Base-by-base conservation (phyloP, 306 rosid species). In the Gastrolobium villosum region DNA sequence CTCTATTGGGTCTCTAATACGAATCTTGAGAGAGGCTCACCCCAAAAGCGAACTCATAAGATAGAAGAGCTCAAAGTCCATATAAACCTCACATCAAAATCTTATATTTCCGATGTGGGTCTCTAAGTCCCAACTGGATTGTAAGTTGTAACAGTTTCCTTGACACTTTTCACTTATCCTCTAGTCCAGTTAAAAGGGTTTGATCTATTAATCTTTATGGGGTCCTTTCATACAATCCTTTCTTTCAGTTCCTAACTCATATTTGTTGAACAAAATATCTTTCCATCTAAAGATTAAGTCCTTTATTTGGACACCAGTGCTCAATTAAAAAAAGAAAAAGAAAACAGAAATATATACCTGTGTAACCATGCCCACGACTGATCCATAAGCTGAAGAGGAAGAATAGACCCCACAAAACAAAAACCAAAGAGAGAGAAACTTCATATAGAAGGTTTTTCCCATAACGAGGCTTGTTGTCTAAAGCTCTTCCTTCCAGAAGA, bases 311-410 rank as follows among this genome's bases (percentile, higher is more conserved):
- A 9, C 49, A 44, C 0, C 26, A 20, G 26, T 20, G 26, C 26
- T 20, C 26, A 39, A 39, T 4, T 6, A 39, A 39, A 39, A 39
- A 39, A 39, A 39, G 14, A 30, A 1, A 13, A 54, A 3, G 13
- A 20, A 0, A 3, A 62, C 7, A 30, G 34, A 43, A 26, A 53
- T 50, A 13, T 50, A 13, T 84, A 90, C 99, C 99, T 85, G 75
- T 70, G 79, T 89, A 76, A 79, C 89, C 89, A 55, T 87, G 86
- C 5, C 87, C 91, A 5, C 1, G 84, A 77, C 87, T 83, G 82
- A 92, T 74, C 97, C 97, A 94, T 53, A 90, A 88, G 83, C 93
- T 89, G 79, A 83, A 80, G 81, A 92, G 89, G 76, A 92, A 86
- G 76, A 89, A 39, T 40, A 91, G 72, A 8, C 84, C 95, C 99